Evolutionary conservation across 1,284 basidiomycete species (phyloP).

Genomic region (Boletus austroedulis): DNA sequence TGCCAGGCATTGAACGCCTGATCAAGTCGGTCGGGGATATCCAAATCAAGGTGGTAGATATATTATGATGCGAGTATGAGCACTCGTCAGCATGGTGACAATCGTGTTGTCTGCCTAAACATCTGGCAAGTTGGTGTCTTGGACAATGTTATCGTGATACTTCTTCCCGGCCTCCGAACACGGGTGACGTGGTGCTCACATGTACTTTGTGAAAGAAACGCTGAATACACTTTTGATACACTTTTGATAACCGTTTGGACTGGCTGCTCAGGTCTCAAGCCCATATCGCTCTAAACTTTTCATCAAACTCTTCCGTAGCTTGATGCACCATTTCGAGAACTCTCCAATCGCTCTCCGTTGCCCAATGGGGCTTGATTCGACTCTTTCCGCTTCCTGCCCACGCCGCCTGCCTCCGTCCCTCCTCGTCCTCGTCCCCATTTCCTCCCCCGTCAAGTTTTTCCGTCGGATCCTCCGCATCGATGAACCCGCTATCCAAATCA

Average conservation of each 20-base stretch:
- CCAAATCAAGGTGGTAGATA: too few relatives aligned
- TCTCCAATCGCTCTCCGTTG: slow-evolving; percentile 51
- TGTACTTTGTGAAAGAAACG: too few relatives aligned
- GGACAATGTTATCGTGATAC: too few relatives aligned
- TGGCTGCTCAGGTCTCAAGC: slow-evolving; percentile 39
- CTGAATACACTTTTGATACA: background rate
- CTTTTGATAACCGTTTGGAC: background rate
- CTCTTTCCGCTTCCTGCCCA: slow-evolving; percentile 12
- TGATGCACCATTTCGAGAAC: slow-evolving; percentile 51
- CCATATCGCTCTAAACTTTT: slow-evolving; percentile 52
- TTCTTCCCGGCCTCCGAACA: too few relatives aligned
- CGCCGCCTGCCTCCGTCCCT: slow-evolving; percentile 1
- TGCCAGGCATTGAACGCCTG: too few relatives aligned
- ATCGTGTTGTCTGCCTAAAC: too few relatives aligned
- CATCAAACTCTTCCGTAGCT: slow-evolving; percentile 50
- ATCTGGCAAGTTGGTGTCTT: too few relatives aligned
- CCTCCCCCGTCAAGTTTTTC: slow-evolving; percentile 25
- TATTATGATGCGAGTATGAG: too few relatives aligned
- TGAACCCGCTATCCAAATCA: slow-evolving; percentile 39
- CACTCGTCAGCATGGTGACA: too few relatives aligned
- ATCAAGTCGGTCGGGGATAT: too few relatives aligned
- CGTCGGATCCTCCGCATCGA: slow-evolving; percentile 31
- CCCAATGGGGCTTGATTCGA: slow-evolving; percentile 37
- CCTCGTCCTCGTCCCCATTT: slow-evolving; percentile 14
- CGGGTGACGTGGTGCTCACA: too few relatives aligned